Percentiles rank a stretch among this genome's conserved stretches.
These are phyloP conservation scores for Aegilops bicornis DNA, from an alignment of 176 grass and related monocot species.

Conservation along the genomic window DNA sequence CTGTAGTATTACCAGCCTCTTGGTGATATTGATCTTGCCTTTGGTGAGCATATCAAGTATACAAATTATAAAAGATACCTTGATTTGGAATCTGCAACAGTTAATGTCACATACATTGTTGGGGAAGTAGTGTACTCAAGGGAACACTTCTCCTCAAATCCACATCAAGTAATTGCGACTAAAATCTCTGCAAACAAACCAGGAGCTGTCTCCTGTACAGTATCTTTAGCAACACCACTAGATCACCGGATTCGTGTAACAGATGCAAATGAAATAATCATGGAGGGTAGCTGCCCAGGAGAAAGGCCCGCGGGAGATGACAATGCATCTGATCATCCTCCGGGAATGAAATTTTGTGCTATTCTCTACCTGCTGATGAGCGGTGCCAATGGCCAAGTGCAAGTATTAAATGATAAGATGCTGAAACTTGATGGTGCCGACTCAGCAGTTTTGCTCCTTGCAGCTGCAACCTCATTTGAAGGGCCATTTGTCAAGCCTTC, in stretches of 20 bases:
- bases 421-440: slow-evolving; percentile 76
- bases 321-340: slow-evolving; percentile 31
- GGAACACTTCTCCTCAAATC: slow-evolving; percentile 83
- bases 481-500: slow-evolving; percentile 67
- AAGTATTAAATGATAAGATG: slow-evolving; percentile 55
- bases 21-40: slow-evolving; percentile 64
- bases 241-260: slow-evolving; percentile 48
- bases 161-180: slow-evolving; percentile 67
- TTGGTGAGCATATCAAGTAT: slow-evolving; percentile 45
- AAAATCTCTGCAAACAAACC: slow-evolving; percentile 66
- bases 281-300: slow-evolving; percentile 76
- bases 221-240: slow-evolving; percentile 57
- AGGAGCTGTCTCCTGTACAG: slow-evolving; percentile 53
- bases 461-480: slow-evolving; percentile 76
- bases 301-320: slow-evolving; percentile 39
- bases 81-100: slow-evolving; percentile 64
- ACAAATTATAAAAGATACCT: slow-evolving; percentile 71
- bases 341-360: slow-evolving; percentile 78
- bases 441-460: slow-evolving; percentile 73
- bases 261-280: slow-evolving; percentile 63
- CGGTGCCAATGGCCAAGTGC: slow-evolving; percentile 37
- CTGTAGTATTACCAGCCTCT: slow-evolving; percentile 85
- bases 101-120: slow-evolving; percentile 57
- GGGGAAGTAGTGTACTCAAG: slow-evolving; percentile 66
- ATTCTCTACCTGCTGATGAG: slow-evolving; percentile 54